Evolutionary conservation across 1,284 basidiomycete species (phyloP).

Genomic region (Pseudozyma thailandica): DNA sequence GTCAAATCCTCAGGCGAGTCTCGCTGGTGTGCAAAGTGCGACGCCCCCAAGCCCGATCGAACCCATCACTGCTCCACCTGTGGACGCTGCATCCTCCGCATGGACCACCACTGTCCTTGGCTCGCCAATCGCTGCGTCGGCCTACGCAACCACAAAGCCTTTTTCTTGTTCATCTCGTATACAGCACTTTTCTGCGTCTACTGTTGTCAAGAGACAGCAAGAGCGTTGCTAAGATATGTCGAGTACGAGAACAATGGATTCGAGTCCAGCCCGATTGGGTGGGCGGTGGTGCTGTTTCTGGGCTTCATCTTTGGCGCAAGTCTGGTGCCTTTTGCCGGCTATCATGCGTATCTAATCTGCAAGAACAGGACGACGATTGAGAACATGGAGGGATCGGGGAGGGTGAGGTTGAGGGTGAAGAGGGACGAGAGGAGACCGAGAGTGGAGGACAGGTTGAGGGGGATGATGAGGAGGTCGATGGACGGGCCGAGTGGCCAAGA

Average conservation of each 20-base stretch:
- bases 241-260: constrained; percentile 54
- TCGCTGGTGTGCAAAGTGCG: constrained; percentile 61
- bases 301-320: constrained; percentile 57
- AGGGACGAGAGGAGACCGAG: constrained; percentile 13
- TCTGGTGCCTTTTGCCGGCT: constrained; percentile 59
- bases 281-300: constrained; percentile 66
- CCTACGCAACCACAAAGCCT: constrained; percentile 67
- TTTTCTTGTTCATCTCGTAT: constrained; percentile 67
- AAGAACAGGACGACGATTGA: constrained; percentile 68
- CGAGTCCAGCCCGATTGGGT: constrained; percentile 64
- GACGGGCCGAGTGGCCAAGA: not conserved
- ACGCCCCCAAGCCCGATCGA: constrained; percentile 62
- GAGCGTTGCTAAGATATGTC: constrained; percentile 51
- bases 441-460: constrained; percentile 41
- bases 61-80: constrained; percentile 65
- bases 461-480: constrained; percentile 15
- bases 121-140: constrained; percentile 71
- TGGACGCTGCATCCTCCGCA: constrained; percentile 55
- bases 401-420: constrained; percentile 39
- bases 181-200: constrained; percentile 61
- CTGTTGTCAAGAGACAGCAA: constrained; percentile 43
- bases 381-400: constrained; percentile 66
- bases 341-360: constrained; percentile 65
- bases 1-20: constrained; percentile 58
- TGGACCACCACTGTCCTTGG: constrained; percentile 72